Conservation (phyloP, 2,329 filamentous ascomycete genomes). For the Ophiostoma pallidulum region DNA sequence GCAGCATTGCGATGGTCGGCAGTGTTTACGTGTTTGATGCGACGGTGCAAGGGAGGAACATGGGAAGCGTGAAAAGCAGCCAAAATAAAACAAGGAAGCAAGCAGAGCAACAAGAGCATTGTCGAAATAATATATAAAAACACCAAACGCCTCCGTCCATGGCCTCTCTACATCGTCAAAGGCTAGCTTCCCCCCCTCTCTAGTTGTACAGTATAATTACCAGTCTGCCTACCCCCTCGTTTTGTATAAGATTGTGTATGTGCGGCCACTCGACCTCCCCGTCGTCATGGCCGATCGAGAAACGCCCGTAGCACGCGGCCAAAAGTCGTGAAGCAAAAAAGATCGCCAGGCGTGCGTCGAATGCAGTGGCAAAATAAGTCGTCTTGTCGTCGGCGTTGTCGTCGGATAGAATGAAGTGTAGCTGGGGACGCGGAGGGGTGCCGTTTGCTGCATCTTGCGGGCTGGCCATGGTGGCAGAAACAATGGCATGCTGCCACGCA, state of each 20-base stretch:
- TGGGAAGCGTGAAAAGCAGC: background rate
- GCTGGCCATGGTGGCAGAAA: slow-evolving; percentile 6
- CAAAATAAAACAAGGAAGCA: background rate
- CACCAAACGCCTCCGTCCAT: slow-evolving; percentile 15
- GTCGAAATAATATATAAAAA: background rate
- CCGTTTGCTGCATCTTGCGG: background rate
- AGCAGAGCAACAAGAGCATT: background rate
- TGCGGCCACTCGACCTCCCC: slow-evolving; percentile 1
- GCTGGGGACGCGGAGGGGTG: too few relatives aligned
- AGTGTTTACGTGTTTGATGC: too few relatives aligned
- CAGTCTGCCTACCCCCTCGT: slow-evolving; percentile 5
- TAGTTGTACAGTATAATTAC: slow-evolving; percentile 15
- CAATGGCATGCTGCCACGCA: slow-evolving; percentile 1
- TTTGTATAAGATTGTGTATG: background rate
- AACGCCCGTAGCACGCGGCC: slow-evolving; percentile 5
- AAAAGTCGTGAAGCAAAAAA: background rate
- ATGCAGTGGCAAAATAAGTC: background rate
- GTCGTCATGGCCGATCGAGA: slow-evolving; percentile 6
- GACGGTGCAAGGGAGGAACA: too few relatives aligned
- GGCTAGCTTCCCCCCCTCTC: slow-evolving; percentile 13
- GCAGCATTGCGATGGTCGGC: too few relatives aligned
- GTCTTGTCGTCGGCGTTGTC: background rate
- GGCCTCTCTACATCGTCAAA: slow-evolving; percentile 16
- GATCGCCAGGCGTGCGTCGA: background rate
- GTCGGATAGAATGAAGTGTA: too few relatives aligned